Percentiles rank a stretch among this genome's conserved stretches.
Conservation (phyloP, 1,284 basidiomycete species). For the Moesziomyces aphidis region DNA sequence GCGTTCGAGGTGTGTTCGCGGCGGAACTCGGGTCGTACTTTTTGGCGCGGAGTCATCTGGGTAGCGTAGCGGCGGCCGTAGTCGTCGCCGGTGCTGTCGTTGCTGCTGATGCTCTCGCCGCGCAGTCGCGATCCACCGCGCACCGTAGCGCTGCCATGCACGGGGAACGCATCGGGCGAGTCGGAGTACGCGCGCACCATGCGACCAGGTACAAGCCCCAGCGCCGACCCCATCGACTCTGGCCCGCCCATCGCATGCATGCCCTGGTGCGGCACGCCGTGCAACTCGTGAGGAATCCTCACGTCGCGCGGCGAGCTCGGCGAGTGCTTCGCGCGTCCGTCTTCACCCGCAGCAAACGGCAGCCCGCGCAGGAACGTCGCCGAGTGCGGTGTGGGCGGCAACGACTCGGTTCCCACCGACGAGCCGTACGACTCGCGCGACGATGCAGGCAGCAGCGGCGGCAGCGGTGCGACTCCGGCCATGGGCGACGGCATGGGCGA, state of each 20-base stretch:
- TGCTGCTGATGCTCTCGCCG: slow-evolving; percentile 29
- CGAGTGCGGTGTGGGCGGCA: slow-evolving; percentile 40
- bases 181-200: slow-evolving; percentile 41
- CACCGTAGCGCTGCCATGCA: background rate
- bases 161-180: slow-evolving; percentile 3
- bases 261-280: slow-evolving; percentile 1
- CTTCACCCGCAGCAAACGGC: slow-evolving; percentile 2
- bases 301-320: slow-evolving; percentile 17
- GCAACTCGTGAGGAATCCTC: slow-evolving; percentile 11
- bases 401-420: slow-evolving; percentile 29
- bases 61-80: slow-evolving; percentile 1
- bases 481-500: slow-evolving; percentile 30
- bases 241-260: background rate
- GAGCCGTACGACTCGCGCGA: slow-evolving; percentile 43
- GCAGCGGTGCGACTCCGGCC: slow-evolving; percentile 15
- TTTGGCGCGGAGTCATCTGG: slow-evolving; percentile 26
- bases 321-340: slow-evolving; percentile 10
- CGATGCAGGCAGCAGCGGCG: slow-evolving; percentile 21
- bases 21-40: slow-evolving; percentile 23
- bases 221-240: slow-evolving; percentile 18
- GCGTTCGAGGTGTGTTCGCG: slow-evolving; percentile 40
- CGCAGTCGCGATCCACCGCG: slow-evolving; percentile 16
- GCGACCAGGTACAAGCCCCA: slow-evolving; percentile 32
- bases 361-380: slow-evolving; percentile 34
- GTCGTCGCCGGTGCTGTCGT: slow-evolving; percentile 7